phyloP scores from a whole-genome alignment of 2,329 filamentous ascomycete species.

The Didymella sp. region DNA sequence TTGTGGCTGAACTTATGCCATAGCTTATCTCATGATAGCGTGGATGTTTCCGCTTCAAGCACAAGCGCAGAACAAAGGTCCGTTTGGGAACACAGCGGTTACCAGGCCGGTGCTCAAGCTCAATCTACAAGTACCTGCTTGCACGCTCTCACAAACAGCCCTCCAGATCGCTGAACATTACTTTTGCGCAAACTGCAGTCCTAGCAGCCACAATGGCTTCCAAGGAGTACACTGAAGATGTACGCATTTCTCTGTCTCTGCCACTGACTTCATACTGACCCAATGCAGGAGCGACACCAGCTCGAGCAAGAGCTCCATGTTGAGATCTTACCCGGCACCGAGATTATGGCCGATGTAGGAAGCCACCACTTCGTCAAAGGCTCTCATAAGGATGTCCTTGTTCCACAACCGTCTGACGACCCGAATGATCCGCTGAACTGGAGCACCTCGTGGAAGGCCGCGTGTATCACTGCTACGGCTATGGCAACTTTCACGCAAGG shows the following conservation, averaged over 20 bases:
- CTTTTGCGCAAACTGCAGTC: background rate
- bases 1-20: conserved; percentile 8
- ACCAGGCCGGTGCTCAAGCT: background rate
- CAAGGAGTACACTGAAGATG: conserved; percentile 16
- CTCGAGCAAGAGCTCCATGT: conserved; percentile 61
- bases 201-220: conserved; percentile 10
- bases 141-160: background rate
- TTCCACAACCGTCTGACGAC: conserved; percentile 61
- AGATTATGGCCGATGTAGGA: conserved; percentile 68
- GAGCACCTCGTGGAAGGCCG: conserved; percentile 58
- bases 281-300: conserved; percentile 52
- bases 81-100: background rate
- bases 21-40: conserved; percentile 4
- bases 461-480: conserved; percentile 56
- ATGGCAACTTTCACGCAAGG: conserved; percentile 60
- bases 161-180: background rate
- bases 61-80: conserved; percentile 7
- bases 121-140: conserved; percentile 8
- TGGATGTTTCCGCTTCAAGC: background rate
- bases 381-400: conserved; percentile 55
- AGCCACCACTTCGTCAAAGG: conserved; percentile 69
- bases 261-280: background rate
- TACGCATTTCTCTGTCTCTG: background rate
- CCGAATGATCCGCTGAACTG: conserved; percentile 64
- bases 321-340: conserved; percentile 64